These are phyloP conservation scores for Hydrangea macrophylla DNA, from an alignment of 148 eudicot genomes.

Conservation along the genomic window DNA sequence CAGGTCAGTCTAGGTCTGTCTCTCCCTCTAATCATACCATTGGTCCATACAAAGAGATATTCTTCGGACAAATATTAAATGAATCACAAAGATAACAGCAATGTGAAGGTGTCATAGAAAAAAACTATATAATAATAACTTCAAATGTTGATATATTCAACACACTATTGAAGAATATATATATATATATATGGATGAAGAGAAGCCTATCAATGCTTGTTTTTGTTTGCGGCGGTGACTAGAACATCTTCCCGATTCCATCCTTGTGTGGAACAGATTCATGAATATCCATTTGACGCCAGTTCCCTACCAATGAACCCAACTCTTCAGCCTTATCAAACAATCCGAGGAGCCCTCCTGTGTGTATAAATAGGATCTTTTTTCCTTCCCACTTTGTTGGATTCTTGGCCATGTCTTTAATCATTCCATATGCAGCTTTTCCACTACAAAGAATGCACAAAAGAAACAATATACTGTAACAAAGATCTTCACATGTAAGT, in stretches of 20 bases:
- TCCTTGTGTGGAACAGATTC: constrained; percentile 75
- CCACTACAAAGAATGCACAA: constrained; percentile 47
- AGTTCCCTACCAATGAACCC: constrained; percentile 50
- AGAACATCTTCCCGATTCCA: constrained; percentile 85
- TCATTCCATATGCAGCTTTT: constrained; percentile 77
- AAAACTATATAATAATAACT: too few species aligned
- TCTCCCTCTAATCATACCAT: too few species aligned
- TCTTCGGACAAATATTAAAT: too few species aligned
- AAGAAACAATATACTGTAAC: background rate
- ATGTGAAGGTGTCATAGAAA: too few species aligned
- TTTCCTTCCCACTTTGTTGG: constrained; percentile 84
- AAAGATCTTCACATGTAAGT: background rate
- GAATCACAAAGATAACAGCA: too few species aligned
- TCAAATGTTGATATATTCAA: too few species aligned
- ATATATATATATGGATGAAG: too few species aligned
- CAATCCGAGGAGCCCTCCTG: constrained; percentile 90
- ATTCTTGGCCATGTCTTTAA: constrained; percentile 72
- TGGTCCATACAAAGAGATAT: too few species aligned
- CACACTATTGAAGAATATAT: too few species aligned
- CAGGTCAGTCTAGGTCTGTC: too few species aligned
- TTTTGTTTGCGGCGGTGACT: too few species aligned
- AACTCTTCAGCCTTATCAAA: constrained; percentile 74
- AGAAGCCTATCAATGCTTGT: too few species aligned
- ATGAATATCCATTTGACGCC: constrained; percentile 67
- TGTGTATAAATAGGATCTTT: constrained; percentile 86